phyloP scores from a whole-genome alignment of 257 asterid species.

The Lantana camara region DNA sequence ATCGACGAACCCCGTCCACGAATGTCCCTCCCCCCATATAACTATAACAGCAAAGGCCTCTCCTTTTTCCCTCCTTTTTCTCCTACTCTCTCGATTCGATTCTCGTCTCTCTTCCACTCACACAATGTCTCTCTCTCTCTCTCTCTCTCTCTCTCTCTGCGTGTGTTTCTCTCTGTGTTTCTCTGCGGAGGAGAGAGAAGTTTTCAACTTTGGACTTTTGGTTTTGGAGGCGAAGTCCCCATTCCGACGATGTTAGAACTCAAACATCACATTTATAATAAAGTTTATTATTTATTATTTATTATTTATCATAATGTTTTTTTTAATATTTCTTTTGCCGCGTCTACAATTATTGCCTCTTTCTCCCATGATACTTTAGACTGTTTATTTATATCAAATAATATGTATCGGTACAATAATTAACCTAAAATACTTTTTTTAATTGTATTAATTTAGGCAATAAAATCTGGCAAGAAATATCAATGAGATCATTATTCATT shows the following conservation, averaged over 20 bases:
- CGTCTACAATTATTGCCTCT: not conserved
- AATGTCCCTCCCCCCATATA: conserved; percentile 95
- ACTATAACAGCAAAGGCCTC: conserved; percentile 17
- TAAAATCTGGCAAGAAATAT: not conserved
- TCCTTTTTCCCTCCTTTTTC: conserved; percentile 22
- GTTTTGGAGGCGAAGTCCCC: conserved; percentile 24
- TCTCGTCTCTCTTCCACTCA: conserved; percentile 46
- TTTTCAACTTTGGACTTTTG: conserved; percentile 20
- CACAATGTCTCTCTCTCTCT: conserved; percentile 39
- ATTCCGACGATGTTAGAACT: not conserved
- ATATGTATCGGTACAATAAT: too few relatives aligned
- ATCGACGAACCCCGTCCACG: conserved; percentile 89
- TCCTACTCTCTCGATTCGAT: conserved; percentile 35
- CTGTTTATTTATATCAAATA: not conserved
- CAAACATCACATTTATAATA: not conserved
- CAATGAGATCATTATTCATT: not conserved
- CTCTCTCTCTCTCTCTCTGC: conserved; percentile 22
- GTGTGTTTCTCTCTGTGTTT: not conserved
- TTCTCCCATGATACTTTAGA: not conserved
- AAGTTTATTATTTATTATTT: not conserved
- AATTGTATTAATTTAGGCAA: not conserved
- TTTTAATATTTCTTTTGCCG: not conserved
- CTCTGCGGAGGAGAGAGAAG: conserved; percentile 28
- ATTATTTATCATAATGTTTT: not conserved
- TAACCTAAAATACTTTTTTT: too few relatives aligned